Conservation (phyloP, 2,329 filamentous ascomycete species). For the Alternaria sp. region DNA sequence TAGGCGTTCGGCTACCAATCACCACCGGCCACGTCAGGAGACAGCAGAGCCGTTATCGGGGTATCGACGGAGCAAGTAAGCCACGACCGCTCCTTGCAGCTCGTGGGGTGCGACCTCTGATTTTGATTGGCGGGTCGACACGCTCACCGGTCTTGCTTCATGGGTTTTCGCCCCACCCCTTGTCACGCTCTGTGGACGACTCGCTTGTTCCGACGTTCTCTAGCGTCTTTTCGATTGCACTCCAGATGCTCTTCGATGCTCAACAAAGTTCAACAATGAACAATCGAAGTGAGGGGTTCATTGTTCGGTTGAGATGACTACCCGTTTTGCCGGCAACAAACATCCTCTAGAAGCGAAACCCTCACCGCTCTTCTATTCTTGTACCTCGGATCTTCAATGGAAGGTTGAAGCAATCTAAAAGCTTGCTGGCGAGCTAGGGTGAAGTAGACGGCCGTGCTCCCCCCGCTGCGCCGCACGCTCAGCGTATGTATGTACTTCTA, state of each 20-base stretch:
- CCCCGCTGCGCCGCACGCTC: conserved; percentile 28
- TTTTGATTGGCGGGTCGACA: conserved; percentile 34
- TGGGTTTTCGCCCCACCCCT: conserved; percentile 26
- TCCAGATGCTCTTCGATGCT: conserved; percentile 33
- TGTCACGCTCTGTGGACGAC: conserved; percentile 32
- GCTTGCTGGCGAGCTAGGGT: conserved; percentile 31
- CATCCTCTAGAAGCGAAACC: conserved; percentile 7
- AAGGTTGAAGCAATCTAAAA: conserved; percentile 33
- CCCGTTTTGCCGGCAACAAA: conserved; percentile 38
- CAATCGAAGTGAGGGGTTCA: conserved; percentile 31
- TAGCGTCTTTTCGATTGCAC: conserved; percentile 35
- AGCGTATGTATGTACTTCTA: conserved; percentile 9
- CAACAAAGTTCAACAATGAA: conserved; percentile 25
- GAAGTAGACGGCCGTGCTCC: conserved; percentile 23
- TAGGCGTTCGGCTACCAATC: conserved; percentile 41
- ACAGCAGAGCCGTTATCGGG: conserved; percentile 49
- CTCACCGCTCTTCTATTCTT: conserved; percentile 48
- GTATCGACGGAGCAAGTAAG: conserved; percentile 37
- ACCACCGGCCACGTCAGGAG: conserved; percentile 45
- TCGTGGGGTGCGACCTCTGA: conserved; percentile 24
- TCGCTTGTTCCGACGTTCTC: conserved; percentile 41
- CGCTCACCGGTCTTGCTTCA: conserved; percentile 35
- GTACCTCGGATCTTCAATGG: conserved; percentile 16
- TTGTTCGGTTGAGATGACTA: conserved; percentile 25
- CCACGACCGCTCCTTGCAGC: conserved; percentile 46